These are phyloP conservation scores for Balamuthia mandrillaris DNA, from an alignment of 208 protist genomes.

Conservation along the genomic window DNA sequence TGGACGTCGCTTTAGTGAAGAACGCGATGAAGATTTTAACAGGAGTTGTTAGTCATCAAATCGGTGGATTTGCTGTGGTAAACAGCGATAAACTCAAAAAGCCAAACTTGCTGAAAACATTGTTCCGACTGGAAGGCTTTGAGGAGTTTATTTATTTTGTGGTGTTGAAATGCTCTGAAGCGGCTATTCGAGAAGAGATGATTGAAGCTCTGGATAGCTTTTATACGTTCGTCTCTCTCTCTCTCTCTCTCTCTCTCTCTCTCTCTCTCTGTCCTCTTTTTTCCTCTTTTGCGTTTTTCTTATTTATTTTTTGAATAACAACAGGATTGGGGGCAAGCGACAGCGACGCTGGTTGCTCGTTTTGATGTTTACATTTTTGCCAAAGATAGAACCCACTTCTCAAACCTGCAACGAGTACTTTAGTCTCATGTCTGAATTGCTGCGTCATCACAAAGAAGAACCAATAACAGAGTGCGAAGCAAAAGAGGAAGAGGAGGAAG, in stretches of 20 bases:
- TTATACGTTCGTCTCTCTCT: neutral
- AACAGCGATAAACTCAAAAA: no score
- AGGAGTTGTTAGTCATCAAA: no score
- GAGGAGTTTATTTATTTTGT: neutral
- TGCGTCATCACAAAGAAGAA: neutral
- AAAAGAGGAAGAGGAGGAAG: no score
- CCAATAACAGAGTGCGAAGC: neutral
- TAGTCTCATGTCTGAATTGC: neutral
- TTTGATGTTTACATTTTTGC: neutral
- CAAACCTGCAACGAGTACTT: conserved; percentile 1
- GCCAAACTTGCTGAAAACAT: no score
- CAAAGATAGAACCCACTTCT: neutral
- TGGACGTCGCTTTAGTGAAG: no score
- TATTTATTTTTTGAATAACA: no score
- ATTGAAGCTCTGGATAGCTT: neutral
- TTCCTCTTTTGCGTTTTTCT: neutral
- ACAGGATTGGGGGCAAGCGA: neutral
- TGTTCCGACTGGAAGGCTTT: neutral
- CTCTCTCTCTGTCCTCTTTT: neutral
- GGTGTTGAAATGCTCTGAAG: neutral
- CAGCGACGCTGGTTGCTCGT: neutral
- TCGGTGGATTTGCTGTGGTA: no score
- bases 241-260: neutral
- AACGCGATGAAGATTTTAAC: no score
- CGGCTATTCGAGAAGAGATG: neutral